Base-by-base conservation (phyloP, 2,329 filamentous ascomycete species). In the Trichoderma lentiforme region DNA sequence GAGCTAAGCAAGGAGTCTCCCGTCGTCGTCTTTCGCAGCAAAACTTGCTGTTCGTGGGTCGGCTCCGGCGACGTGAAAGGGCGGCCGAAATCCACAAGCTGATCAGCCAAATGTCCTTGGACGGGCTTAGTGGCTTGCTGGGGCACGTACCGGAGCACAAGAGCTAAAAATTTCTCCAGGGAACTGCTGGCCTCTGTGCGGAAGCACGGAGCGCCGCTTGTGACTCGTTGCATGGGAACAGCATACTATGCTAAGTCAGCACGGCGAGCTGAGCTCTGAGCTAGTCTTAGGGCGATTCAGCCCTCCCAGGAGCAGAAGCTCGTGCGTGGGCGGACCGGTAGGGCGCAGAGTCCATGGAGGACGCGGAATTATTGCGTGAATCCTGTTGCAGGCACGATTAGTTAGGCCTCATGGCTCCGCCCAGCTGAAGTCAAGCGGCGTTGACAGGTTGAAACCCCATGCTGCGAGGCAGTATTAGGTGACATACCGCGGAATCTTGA, bases 221-320 rank as follows among this genome's bases (percentile, higher is more conserved):
- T n/a, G 34, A 24, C 47, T 36, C 28, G 47, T 26, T 57, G 64
- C 51, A 68, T 68, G 51, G 65, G 32, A 15, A 47, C 34, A 24
- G 47, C 34, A 32, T 58, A 53, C 34, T 51, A 32, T 58, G 65
- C 34, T 51, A 51, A 69, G 56, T 69, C 34, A 69, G 56, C 56
- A 69, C 34, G 18, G 15, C n/a, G 65, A 69, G 65, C 65, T 69
- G 65, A 69, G 56, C 14, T 69, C 56, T 58, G 12, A 56, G 65
- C 65, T 69, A 60, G 53, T 47, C n/a, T 60, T 69, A 24, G 53
- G 65, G 65, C 65, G 65, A 60, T 69, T 69, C 56, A 69, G 65
- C 56, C 65, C 65, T 60, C 56, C 56, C 30, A 51, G 65, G 24
- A 67, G 64, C 34, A 67, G 51, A 47, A 47, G 56, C 56, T 43